These are phyloP conservation scores for Elsinoe australis DNA, from an alignment of 2,329 filamentous ascomycete species.

Conservation along the genomic window DNA sequence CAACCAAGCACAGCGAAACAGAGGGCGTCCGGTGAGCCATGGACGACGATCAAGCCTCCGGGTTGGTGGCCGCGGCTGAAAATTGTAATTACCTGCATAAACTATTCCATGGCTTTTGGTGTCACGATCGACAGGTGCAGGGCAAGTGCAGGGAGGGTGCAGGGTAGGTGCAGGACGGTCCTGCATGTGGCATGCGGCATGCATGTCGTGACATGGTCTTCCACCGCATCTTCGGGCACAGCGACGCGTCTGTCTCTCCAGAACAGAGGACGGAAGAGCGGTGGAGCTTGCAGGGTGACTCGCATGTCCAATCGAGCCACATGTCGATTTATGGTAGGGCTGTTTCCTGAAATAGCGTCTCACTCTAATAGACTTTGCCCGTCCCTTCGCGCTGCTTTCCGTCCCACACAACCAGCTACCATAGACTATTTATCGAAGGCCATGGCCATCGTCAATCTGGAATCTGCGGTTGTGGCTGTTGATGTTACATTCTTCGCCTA, in stretches of 20 bases:
- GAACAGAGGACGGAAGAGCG: neutral
- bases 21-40: neutral
- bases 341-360: slow-evolving; percentile 9
- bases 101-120: neutral
- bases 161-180: too few species aligned
- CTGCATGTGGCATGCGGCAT: slow-evolving; percentile 1
- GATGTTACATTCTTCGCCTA: slow-evolving; percentile 2
- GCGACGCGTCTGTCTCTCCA: neutral
- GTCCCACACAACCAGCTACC: too few species aligned
- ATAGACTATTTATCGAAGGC: too few species aligned
- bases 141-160: too few species aligned
- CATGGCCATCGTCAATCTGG: too few species aligned
- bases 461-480: slow-evolving; percentile 4
- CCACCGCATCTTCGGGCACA: slow-evolving; percentile 10
- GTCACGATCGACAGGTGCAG: slow-evolving; percentile 8
- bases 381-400: too few species aligned
- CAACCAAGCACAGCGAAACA: neutral
- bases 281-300: slow-evolving; percentile 2
- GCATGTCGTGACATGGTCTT: slow-evolving; percentile 2
- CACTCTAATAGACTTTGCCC: neutral
- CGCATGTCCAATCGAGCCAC: slow-evolving; percentile 12
- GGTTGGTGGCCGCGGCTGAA: slow-evolving; percentile 15
- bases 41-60: slow-evolving; percentile 2
- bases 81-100: neutral
- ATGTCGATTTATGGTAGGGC: slow-evolving; percentile 11